These are phyloP conservation scores for Plasmodium vivax DNA, from an alignment of 169 alveolate species.

Conservation along the genomic window DNA sequence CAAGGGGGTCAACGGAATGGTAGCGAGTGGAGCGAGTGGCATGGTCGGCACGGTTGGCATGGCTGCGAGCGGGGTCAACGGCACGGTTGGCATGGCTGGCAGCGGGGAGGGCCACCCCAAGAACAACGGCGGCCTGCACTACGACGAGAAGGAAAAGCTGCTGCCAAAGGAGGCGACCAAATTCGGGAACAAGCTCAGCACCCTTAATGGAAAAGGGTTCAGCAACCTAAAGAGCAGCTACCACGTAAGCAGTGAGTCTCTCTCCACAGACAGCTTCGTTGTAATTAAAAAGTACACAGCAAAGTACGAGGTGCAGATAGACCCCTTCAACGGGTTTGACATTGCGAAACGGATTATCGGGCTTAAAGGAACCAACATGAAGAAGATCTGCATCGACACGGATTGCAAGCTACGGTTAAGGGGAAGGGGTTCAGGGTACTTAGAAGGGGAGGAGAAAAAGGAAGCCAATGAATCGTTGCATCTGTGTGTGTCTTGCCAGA, in stretches of 20 bases:
- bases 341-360: conserved; percentile 95
- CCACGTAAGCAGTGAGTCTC: conserved; percentile 12
- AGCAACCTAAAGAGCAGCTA: background rate
- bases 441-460: conserved; percentile 93
- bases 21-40: background rate
- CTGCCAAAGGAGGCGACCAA: background rate
- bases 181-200: background rate
- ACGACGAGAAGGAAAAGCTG: conserved; percentile 27
- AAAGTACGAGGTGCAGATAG: conserved; percentile 92
- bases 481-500: conserved; percentile 93
- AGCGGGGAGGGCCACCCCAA: background rate
- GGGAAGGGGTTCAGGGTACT: conserved; percentile 96
- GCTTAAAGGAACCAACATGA: conserved; percentile 94
- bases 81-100: no score
- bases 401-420: conserved; percentile 92
- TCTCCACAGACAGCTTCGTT: conserved; percentile 9
- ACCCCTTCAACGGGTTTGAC: conserved; percentile 92
- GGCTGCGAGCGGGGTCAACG: no score
- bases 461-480: conserved; percentile 94
- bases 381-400: conserved; percentile 90
- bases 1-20: background rate
- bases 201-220: background rate
- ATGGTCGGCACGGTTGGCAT: no score
- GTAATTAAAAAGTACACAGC: conserved; percentile 91
- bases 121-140: background rate